These are phyloP conservation scores for Capsella rubella DNA, from an alignment of 441 rosid species.

Conservation along the genomic window DNA sequence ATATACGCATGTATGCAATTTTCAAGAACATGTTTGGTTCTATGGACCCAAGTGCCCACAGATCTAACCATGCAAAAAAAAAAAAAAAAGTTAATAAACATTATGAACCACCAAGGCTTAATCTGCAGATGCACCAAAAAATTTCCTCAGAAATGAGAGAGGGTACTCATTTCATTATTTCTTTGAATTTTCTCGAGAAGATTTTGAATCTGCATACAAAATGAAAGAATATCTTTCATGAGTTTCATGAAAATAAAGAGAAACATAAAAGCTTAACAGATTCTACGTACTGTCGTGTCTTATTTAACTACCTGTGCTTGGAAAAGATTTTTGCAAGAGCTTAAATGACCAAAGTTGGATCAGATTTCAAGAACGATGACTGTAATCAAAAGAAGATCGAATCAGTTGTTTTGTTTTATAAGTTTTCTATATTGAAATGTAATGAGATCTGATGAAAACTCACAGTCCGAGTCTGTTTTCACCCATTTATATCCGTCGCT, in stretches of 20 bases:
- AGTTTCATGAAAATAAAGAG: not conserved
- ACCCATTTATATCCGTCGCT: constrained; percentile 80
- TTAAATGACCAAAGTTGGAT: constrained; percentile 20
- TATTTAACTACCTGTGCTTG: constrained; percentile 46
- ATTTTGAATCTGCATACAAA: constrained; percentile 36
- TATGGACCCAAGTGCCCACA: constrained; percentile 41
- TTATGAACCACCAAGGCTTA: constrained; percentile 1
- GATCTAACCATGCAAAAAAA: constrained; percentile 62
- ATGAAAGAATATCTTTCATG: not conserved
- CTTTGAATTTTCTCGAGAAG: constrained; percentile 11
- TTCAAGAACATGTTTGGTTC: constrained; percentile 56
- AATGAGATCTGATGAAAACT: constrained; percentile 43
- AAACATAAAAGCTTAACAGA: not conserved
- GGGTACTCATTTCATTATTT: constrained; percentile 6
- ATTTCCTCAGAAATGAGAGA: constrained; percentile 24
- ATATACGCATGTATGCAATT: constrained; percentile 20
- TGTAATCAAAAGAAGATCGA: constrained; percentile 44
- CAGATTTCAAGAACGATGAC: constrained; percentile 96
- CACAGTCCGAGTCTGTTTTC: constrained; percentile 94
- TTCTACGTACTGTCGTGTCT: constrained; percentile 6
- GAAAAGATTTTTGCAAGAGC: constrained; percentile 18
- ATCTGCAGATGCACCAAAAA: constrained; percentile 31
- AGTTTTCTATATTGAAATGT: not conserved
- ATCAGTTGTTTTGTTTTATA: constrained; percentile 10
- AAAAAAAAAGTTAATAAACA: constrained; percentile 39